Percentiles rank a stretch among this genome's conserved stretches.
Evolutionary conservation across 352 stramenopile species (phyloP).

Genomic region (Pythium apleroticum): DNA sequence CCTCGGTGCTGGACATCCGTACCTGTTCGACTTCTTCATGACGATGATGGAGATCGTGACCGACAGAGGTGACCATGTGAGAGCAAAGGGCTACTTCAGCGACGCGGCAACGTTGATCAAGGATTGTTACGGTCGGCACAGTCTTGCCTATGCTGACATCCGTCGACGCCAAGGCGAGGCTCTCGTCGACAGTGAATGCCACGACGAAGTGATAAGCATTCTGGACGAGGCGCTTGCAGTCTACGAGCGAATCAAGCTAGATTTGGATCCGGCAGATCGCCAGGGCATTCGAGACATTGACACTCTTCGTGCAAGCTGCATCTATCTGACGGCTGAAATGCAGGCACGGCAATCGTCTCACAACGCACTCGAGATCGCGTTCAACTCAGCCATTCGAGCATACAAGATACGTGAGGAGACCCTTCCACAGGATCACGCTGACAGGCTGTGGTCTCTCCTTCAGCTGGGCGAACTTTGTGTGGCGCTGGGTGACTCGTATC

Average conservation of each 20-base stretch:
- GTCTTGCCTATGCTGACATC: constrained; percentile 50
- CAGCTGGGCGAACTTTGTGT: constrained; percentile 45
- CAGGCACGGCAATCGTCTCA: constrained; percentile 21
- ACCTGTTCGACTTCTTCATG: constrained; percentile 46
- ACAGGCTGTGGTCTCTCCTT: constrained; percentile 43
- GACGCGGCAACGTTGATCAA: constrained; percentile 7
- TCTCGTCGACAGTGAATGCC: constrained; percentile 22
- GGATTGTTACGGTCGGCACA: constrained; percentile 46
- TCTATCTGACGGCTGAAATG: constrained; percentile 35
- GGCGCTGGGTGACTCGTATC: constrained; percentile 47
- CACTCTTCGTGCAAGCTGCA: constrained; percentile 34
- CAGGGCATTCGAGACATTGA: constrained; percentile 15
- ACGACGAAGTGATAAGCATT: constrained; percentile 42
- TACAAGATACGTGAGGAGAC: constrained; percentile 39
- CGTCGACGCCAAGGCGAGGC: constrained; percentile 42
- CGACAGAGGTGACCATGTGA: constrained; percentile 24
- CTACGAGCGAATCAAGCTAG: constrained; percentile 45
- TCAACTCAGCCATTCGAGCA: constrained; percentile 37
- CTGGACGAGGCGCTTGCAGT: constrained; percentile 55
- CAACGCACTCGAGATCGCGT: constrained; percentile 39
- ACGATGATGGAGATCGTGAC: constrained; percentile 46
- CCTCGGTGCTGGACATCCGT: constrained; percentile 37
- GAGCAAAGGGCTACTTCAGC: constrained; percentile 18
- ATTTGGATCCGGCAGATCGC: constrained; percentile 14
- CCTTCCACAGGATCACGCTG: constrained; percentile 25